Evolutionary conservation across 345 rosid genomes (phyloP).

Genomic region (Hibiscus tridactylites): DNA sequence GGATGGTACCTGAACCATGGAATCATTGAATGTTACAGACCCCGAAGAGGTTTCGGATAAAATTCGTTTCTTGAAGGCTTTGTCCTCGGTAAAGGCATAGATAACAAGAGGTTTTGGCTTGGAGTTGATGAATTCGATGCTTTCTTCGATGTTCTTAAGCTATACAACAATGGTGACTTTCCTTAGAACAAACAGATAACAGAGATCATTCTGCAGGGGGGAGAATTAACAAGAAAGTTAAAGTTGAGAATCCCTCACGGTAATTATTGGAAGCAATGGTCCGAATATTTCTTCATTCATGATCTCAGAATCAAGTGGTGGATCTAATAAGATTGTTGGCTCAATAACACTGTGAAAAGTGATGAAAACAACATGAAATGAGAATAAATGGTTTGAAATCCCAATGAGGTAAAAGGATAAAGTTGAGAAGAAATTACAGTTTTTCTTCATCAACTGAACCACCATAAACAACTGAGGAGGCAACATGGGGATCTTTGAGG

Average conservation of each 20-base stretch:
- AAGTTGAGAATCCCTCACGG: constrained; percentile 29
- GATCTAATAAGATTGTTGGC: constrained; percentile 61
- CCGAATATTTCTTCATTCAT: constrained; percentile 64
- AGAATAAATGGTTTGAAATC: too few species aligned
- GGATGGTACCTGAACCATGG: constrained; percentile 50
- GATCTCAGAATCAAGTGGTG: constrained; percentile 61
- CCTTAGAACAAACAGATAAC: neutral
- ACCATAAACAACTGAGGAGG: constrained; percentile 53
- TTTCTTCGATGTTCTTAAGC: constrained; percentile 48
- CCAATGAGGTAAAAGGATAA: too few species aligned
- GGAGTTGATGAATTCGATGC: constrained; percentile 46
- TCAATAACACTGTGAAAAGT: constrained; percentile 35
- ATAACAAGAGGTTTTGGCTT: constrained; percentile 46
- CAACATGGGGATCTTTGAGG: constrained; percentile 43
- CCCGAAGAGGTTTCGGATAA: constrained; percentile 69
- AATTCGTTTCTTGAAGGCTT: constrained; percentile 48
- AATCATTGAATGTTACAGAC: constrained; percentile 62
- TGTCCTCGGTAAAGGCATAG: constrained; percentile 43
- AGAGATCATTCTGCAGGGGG: neutral
- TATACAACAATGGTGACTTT: constrained; percentile 14
- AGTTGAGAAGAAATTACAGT: constrained; percentile 27
- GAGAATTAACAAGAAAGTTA: neutral
- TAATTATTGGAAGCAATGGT: constrained; percentile 60
- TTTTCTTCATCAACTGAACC: constrained; percentile 65
- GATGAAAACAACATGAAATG: neutral